Evolutionary conservation across 2,329 filamentous ascomycete species (phyloP).

Genomic region (Ascochyta lentis): DNA sequence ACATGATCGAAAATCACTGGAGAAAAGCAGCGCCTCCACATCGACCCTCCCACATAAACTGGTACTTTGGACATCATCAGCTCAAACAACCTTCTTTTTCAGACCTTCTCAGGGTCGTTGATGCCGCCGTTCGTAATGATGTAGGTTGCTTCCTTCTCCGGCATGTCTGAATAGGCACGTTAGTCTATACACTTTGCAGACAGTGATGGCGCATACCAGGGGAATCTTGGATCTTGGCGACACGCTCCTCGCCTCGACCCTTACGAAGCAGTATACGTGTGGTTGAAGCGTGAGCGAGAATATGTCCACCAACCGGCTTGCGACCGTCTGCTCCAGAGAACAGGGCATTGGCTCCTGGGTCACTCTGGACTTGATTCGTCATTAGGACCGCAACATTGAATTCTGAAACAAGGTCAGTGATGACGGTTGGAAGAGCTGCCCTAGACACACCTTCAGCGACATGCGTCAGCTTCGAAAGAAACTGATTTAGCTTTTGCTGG

Average conservation of each 20-base stretch:
- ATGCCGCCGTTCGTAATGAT: constrained; percentile 74
- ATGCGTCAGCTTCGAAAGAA: constrained; percentile 67
- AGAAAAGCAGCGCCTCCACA: not conserved
- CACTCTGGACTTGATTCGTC: constrained; percentile 76
- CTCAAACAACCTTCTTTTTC: not conserved
- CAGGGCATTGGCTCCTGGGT: constrained; percentile 71
- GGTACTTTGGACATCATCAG: not conserved
- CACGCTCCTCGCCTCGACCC: constrained; percentile 72
- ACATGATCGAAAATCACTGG: not conserved
- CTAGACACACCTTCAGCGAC: constrained; percentile 64
- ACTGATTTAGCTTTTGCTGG: constrained; percentile 71
- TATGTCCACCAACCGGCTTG: constrained; percentile 71
- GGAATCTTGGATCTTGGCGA: constrained; percentile 72
- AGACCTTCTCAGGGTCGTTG: constrained; percentile 70
- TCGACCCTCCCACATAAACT: not conserved
- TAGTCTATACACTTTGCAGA: constrained; percentile 12
- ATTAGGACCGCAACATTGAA: constrained; percentile 66
- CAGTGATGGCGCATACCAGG: constrained; percentile 57
- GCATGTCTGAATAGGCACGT: constrained; percentile 62
- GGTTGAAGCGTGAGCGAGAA: constrained; percentile 72
- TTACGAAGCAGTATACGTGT: constrained; percentile 72
- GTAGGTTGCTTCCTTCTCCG: constrained; percentile 72
- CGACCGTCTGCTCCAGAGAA: constrained; percentile 72
- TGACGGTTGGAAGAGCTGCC: accelerated
- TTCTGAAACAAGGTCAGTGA: constrained; percentile 50